These are phyloP conservation scores for Phyllachora maydis DNA, from an alignment of 2,329 filamentous ascomycete genomes.

Conservation along the genomic window DNA sequence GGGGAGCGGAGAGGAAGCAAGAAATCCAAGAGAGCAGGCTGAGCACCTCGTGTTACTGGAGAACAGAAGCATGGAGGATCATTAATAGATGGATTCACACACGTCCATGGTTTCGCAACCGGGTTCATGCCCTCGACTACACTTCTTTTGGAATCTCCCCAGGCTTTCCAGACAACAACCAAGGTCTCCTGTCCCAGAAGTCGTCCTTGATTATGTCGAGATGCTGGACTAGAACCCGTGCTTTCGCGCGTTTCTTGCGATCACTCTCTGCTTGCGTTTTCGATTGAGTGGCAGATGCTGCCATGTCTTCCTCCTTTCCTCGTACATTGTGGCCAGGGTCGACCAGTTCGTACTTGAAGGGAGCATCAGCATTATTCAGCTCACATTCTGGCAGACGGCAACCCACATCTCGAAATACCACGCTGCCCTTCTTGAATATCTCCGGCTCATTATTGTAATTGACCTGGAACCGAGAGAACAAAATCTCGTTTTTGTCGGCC, in stretches of 20 bases:
- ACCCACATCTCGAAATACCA: constrained; percentile 63
- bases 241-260: constrained; percentile 62
- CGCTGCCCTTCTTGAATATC: constrained; percentile 83
- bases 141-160: constrained; percentile 46
- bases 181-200: constrained; percentile 79
- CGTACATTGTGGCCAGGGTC: constrained; percentile 29
- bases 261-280: constrained; percentile 73
- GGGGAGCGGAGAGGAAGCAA: constrained; percentile 19
- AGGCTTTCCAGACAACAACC: constrained; percentile 58
- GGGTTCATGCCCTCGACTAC: constrained; percentile 7
- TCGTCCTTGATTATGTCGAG: constrained; percentile 88
- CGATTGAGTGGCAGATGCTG: constrained; percentile 37
- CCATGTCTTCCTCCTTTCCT: constrained; percentile 22
- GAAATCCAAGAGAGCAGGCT: constrained; percentile 11
- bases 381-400: neutral
- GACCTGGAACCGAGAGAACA: constrained; percentile 73
- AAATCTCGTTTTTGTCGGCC: constrained; percentile 85
- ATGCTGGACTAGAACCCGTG: constrained; percentile 63
- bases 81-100: neutral
- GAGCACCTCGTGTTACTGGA: too few species aligned
- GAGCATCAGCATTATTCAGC: neutral
- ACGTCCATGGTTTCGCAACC: neutral
- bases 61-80: too few species aligned
- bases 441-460: constrained; percentile 97
- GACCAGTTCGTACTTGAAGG: constrained; percentile 44